Evolutionary conservation across 108 stramenopile genomes (phyloP).

Genomic region (Schizochytrium sp.): DNA sequence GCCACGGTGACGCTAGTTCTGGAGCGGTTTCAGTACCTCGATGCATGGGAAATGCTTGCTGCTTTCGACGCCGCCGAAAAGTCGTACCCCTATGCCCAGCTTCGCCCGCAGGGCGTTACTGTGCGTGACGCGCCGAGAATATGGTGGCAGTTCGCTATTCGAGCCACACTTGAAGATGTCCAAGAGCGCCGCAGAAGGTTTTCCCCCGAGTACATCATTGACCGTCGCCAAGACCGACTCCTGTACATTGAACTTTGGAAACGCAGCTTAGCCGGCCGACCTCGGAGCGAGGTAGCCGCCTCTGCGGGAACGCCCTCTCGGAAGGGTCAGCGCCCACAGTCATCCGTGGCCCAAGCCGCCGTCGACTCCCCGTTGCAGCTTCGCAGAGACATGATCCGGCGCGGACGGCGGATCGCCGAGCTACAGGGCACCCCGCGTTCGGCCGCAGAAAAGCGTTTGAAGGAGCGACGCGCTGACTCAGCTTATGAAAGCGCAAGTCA

Average conservation of each 20-base stretch:
- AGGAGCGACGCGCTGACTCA: not conserved
- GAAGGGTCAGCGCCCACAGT: not conserved
- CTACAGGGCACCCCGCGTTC: not conserved
- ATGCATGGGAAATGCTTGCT: not conserved
- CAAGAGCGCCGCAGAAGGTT: not conserved
- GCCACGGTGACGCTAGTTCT: not conserved
- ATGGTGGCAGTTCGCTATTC: constrained; percentile 2
- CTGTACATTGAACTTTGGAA: constrained; percentile 3
- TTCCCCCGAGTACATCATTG: not conserved
- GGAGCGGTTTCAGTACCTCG: constrained; percentile 4
- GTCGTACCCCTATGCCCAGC: not conserved
- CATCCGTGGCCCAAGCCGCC: not conserved
- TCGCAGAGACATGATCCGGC: not conserved
- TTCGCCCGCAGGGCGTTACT: not conserved
- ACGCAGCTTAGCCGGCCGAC: not conserved
- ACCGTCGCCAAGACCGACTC: not conserved
- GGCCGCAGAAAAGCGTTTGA: not conserved
- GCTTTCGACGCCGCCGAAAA: constrained; percentile 9
- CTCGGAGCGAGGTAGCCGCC: not conserved
- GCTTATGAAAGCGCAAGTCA: not conserved
- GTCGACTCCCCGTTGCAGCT: not conserved
- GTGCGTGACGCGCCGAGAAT: not conserved
- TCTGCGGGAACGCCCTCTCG: not conserved
- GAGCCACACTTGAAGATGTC: not conserved
- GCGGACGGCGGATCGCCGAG: not conserved